phyloP scores from a whole-genome alignment of 169 alveolate species.

The Theileria parva region DNA sequence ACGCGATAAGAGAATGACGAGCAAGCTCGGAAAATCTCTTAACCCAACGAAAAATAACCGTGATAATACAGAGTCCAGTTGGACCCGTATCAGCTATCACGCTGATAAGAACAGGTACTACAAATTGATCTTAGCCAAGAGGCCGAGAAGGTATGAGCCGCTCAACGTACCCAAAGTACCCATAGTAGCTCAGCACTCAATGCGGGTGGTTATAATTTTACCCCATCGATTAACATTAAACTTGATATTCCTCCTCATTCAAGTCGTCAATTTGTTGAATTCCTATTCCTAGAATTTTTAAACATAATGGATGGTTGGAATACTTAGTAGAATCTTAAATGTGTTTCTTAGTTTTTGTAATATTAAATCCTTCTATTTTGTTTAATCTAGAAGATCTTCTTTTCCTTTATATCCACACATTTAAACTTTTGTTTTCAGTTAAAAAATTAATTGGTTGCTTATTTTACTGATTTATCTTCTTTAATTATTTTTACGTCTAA shows the following conservation, averaged over 20 bases:
- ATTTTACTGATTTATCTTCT: neutral
- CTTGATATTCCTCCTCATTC: neutral
- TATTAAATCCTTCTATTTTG: neutral
- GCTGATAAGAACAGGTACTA: constrained; percentile 88
- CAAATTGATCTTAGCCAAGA: constrained; percentile 87
- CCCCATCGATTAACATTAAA: constrained; percentile 12
- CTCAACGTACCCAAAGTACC: constrained; percentile 15
- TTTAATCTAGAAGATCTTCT: neutral
- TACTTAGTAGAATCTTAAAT: neutral
- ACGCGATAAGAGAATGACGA: constrained; percentile 80
- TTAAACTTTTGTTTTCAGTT: too few relatives aligned
- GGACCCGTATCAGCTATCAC: constrained; percentile 87
- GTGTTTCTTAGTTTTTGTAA: neutral
- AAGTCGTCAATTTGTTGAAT: neutral
- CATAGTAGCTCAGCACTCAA: constrained; percentile 11
- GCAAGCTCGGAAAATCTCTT: constrained; percentile 79
- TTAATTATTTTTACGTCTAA: neutral
- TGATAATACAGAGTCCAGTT: constrained; percentile 81
- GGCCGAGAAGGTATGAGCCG: constrained; percentile 82
- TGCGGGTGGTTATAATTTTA: constrained; percentile 30
- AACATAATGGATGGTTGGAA: neutral
- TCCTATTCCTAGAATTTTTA: neutral
- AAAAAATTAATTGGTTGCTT: too few relatives aligned
- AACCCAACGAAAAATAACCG: constrained; percentile 81
- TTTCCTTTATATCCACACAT: neutral